Base-by-base conservation (phyloP, 768 basidiomycete genomes). In the Pisolithus albus region DNA sequence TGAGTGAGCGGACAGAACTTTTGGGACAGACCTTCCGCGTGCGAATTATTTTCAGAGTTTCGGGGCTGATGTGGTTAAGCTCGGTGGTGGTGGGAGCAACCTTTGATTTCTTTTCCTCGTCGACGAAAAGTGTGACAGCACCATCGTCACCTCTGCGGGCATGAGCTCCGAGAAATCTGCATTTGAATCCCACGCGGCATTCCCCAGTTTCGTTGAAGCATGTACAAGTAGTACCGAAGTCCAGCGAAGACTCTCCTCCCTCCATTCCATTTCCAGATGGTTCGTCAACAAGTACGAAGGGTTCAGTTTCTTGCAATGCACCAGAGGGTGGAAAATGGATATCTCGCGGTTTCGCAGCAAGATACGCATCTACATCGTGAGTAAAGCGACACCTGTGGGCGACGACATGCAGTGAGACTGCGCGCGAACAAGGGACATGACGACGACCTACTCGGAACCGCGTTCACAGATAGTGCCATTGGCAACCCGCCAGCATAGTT, bases 141-240 rank as follows among this genome's bases (percentile, higher is more conserved):
- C 79, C 82, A 13, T 71, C 68, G 15, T 74, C 74, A 30, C 76
- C 72, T 34, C 70, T 68, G 16, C 62, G 68, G 10, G 86, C 70
- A 66, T 99, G 95, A 3, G 80, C 84, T 11, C 86, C 85, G 5
- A 96, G 77, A 68, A 88, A 96, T 2, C 96, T 82, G 64, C 96
- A 99, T 66, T 92, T 91, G 66, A 88, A 84, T 10, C 93, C 96
- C 15, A 67, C 57, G 39, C 67, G 65, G 50, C 66, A 67, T 51
- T 64, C 62, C 0, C 59, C 60, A 41, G 62, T 61, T 47, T 67
- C 67, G 18, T 64, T 59, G 23, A 65, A 67, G 26, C 42, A 50
- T 21, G 61, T 58, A 23, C 67, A 67, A 1, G 49, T 54, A 16
- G 62, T 68, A 18, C 13, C 49, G 18, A 44, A 55, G 40, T 68